Conservation (phyloP, 768 basidiomycete genomes). For the Clavulina sp. region DNA sequence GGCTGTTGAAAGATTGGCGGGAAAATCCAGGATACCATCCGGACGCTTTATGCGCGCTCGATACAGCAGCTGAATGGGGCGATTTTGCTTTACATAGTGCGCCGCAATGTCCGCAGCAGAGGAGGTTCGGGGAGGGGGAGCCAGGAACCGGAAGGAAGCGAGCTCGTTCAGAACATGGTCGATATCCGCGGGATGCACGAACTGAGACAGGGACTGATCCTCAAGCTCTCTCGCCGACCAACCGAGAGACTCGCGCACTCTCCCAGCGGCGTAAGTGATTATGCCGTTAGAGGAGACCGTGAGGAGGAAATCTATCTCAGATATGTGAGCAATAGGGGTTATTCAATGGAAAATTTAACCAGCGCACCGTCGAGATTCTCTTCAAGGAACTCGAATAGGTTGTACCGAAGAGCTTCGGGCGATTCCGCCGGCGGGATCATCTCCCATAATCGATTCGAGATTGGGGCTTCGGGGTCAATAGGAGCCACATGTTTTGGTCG, state of each 20-base stretch:
- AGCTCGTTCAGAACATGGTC: conserved; percentile 83
- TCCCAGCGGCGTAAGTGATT: conserved; percentile 83
- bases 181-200: conserved; percentile 79
- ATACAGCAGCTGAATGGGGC: neutral
- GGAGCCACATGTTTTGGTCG: conserved; percentile 31
- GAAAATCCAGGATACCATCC: too few species aligned
- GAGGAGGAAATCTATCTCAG: conserved; percentile 58
- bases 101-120: neutral
- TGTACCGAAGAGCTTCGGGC: neutral
- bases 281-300: conserved; percentile 84
- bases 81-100: neutral
- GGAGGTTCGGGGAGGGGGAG: neutral
- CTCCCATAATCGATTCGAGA: conserved; percentile 21
- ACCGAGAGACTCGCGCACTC: conserved; percentile 59
- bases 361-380: conserved; percentile 1
- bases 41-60: neutral
- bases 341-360: neutral
- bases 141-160: conserved; percentile 1
- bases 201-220: conserved; percentile 56
- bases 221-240: conserved; percentile 74
- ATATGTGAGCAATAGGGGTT: neutral
- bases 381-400: conserved; percentile 2
- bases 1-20: too few species aligned
- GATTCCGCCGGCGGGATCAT: conserved; percentile 3
- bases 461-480: conserved; percentile 39